Base-by-base conservation (phyloP, 2,329 filamentous ascomycete species). In the Neobulgaria alba region DNA sequence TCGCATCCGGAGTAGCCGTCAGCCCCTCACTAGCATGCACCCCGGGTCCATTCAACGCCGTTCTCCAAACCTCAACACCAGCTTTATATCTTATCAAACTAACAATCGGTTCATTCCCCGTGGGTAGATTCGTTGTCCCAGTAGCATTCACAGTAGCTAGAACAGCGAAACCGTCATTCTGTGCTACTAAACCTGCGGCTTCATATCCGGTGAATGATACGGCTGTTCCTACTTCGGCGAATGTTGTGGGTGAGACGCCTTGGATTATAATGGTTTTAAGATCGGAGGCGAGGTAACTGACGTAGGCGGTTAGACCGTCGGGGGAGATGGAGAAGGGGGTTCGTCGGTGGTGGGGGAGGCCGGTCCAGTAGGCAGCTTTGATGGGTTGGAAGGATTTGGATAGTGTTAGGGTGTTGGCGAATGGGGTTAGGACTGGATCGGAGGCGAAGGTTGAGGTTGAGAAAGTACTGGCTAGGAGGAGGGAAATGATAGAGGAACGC, bases 301-400 rank as follows among this genome's bases (percentile, higher is more conserved):
- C 55, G 55, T 75, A 79, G 10, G 72, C 75, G 3, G 67, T 69
- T 43, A 70, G 71, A 45, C 74, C 74, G 55, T 78, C 68, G 2
- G 75, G 74, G 1, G 75, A 78, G 21, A 77, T 64, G n/a, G 75
- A 68, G 46, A 79, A 79, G 4, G 75, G 75, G 10, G 75, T 79
- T 38, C 75, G 69, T 33, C 75, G 71, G 56, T 79, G 75, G 50
- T 79, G 76, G 33, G 73, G 72, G 33, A 71, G 67, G 15, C 66
- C 67, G 10, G 75, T 79, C 75, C 75, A 79, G 66, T 79, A 79
- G 7, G 73, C 68, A 14, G 66, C 66, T 56, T 75, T 72, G 49
- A 79, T 63, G 4, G 75, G 73, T 52, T 74, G 70, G 60, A 78
- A 78, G 23, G 63, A 60, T 46, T 61, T 61, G 19, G 65, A 61